These are phyloP conservation scores for Sporothrix dimorphospora DNA, from an alignment of 2,329 filamentous ascomycete species.

Conservation along the genomic window DNA sequence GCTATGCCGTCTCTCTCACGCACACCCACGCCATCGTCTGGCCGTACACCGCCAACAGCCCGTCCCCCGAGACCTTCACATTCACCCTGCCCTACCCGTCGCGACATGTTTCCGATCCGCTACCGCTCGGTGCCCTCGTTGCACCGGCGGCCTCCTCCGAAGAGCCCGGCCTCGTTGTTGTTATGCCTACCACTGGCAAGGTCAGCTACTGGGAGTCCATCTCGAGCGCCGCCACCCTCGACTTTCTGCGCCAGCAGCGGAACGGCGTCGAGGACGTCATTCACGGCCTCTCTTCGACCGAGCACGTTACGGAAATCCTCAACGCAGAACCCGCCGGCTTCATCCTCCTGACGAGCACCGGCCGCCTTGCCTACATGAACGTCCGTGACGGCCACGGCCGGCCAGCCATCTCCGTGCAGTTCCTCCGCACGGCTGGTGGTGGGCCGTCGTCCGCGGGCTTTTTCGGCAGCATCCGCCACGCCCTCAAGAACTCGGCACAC, in stretches of 20 bases:
- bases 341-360: slow-evolving; percentile 80
- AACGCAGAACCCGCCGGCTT: slow-evolving; percentile 87
- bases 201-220: slow-evolving; percentile 96
- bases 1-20: slow-evolving; percentile 79
- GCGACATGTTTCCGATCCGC: slow-evolving; percentile 66
- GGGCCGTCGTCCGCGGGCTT: slow-evolving; percentile 65
- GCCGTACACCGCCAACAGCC: slow-evolving; percentile 75
- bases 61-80: slow-evolving; percentile 75
- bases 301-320: slow-evolving; percentile 75
- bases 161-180: slow-evolving; percentile 82
- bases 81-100: slow-evolving; percentile 78
- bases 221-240: slow-evolving; percentile 81
- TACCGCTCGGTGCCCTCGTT: slow-evolving; percentile 83
- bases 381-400: slow-evolving; percentile 86
- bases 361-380: slow-evolving; percentile 82
- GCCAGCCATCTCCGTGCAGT: slow-evolving; percentile 76
- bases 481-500: slow-evolving; percentile 69
- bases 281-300: slow-evolving; percentile 74
- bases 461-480: slow-evolving; percentile 79
- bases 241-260: slow-evolving; percentile 79
- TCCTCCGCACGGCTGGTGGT: slow-evolving; percentile 67
- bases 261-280: slow-evolving; percentile 77
- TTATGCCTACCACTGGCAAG: slow-evolving; percentile 82
- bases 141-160: slow-evolving; percentile 75
- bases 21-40: slow-evolving; percentile 84